Conservation (phyloP, 116 monocot species). For the Phalaenopsis hybrid region DNA sequence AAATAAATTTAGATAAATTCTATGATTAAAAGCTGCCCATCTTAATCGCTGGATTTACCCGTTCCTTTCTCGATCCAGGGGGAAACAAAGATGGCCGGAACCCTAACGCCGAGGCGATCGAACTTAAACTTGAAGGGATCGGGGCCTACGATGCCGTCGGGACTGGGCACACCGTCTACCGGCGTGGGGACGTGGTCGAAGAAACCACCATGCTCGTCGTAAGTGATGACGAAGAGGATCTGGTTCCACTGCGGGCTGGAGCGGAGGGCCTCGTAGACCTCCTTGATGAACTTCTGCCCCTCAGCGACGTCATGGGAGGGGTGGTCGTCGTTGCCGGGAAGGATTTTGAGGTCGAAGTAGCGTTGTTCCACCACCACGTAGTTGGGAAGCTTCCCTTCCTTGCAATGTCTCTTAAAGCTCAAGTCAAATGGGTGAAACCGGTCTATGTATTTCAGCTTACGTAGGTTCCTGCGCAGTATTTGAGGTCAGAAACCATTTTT, state of each 20-base stretch:
- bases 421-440: slow-evolving; percentile 76
- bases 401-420: slow-evolving; percentile 69
- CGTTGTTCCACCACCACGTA: slow-evolving; percentile 92
- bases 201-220: slow-evolving; percentile 96
- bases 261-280: slow-evolving; percentile 87
- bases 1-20: too few species aligned
- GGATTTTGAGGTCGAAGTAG: slow-evolving; percentile 69
- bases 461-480: slow-evolving; percentile 48
- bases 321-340: slow-evolving; percentile 91
- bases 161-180: slow-evolving; percentile 58
- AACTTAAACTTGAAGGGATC: slow-evolving; percentile 74
- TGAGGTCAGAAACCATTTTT: too few species aligned
- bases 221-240: slow-evolving; percentile 68
- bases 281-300: slow-evolving; percentile 83
- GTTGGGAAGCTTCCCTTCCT: slow-evolving; percentile 86
- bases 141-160: slow-evolving; percentile 65
- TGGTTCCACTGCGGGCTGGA: slow-evolving; percentile 89
- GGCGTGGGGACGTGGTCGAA: slow-evolving; percentile 85
- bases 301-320: slow-evolving; percentile 83
- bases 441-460: slow-evolving; percentile 53
- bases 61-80: slow-evolving; percentile 83
- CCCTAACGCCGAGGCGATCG: slow-evolving; percentile 80
- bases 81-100: slow-evolving; percentile 76
- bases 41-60: slow-evolving; percentile 21
- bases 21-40: too few species aligned